Evolutionary conservation across 176 grass and related monocot species (phyloP), one percentile per base, ranked within the genome.

Genomic region (Chloris gayana): DNA sequence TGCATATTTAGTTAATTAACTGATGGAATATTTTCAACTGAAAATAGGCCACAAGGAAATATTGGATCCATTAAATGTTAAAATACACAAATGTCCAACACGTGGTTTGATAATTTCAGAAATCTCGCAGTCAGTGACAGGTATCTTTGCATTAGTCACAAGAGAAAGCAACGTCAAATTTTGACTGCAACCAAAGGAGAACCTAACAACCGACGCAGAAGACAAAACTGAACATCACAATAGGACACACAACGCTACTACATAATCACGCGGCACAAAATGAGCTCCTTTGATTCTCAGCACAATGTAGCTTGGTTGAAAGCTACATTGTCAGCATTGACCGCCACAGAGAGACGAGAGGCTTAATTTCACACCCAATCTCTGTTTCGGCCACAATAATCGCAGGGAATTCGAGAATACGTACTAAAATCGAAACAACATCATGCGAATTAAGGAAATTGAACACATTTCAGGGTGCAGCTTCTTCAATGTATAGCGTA

Each of bases 161-260:
- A 51, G 42, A 79, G 42, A 79, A 75, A 71, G 17, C 25, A 76
- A 25, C 12, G 46, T 35, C 29, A 67, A 89, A 30, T 22, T 81
- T 81, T 41, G 47, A 39, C 49, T 17, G 11, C 54, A 76, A 80
- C 18, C 67, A 54, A n/a, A 61, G 10, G 18, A 73, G 17, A 58
- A 63, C 62, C 49, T 33, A 26, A 67, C 10, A 18, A 10, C 35
- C 14, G 32, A 37, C 35, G 38, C 64, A 67, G 71, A 14, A 44
- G 33, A 42, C n/a, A 42, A 41, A 69, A 22, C 25, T 1, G 31
- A 82, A 49, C 37, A 82, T 12, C 22, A 44, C 7, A 64, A 14
- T 15, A 59, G 37, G 44, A 26, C 0, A 26, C 12, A 11, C 9
- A 12, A 1, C 3, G 12, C 29, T n/a, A 65, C 1, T 38, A 66